phyloP scores from a whole-genome alignment of 371 early-diverging fungal species.

The Vittaforma corneae region DNA sequence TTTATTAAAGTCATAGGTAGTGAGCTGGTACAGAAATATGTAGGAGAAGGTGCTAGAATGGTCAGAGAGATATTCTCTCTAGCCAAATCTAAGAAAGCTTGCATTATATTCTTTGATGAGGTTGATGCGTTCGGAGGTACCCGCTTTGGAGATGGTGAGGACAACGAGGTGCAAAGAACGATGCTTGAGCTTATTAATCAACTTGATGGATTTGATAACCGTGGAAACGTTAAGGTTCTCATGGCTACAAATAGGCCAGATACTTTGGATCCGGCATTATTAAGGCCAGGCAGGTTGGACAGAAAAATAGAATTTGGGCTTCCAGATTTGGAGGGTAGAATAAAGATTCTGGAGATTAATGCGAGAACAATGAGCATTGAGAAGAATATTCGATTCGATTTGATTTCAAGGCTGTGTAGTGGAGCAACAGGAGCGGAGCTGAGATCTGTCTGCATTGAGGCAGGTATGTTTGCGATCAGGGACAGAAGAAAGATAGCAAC shows the following conservation, averaged over 20 bases:
- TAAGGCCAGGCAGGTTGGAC: conserved; percentile 96
- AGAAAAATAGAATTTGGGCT: conserved; percentile 95
- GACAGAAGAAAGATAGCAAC: conserved; percentile 93
- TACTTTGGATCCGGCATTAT: conserved; percentile 92
- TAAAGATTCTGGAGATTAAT: conserved; percentile 95
- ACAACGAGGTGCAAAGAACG: conserved; percentile 97
- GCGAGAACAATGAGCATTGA: conserved; percentile 89
- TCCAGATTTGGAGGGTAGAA: conserved; percentile 73
- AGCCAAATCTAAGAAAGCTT: conserved; percentile 93
- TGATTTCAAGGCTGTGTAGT: conserved; percentile 93
- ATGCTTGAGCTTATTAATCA: conserved; percentile 99
- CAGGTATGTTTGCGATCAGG: conserved; percentile 99
- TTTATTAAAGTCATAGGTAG: conserved; percentile 99
- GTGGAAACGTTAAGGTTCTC: conserved; percentile 97
- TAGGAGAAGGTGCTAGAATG: conserved; percentile 98
- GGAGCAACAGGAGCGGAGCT: conserved; percentile 92
- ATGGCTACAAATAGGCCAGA: conserved; percentile 98
- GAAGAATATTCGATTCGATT: conserved; percentile 86
- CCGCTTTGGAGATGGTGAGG: conserved; percentile 91
- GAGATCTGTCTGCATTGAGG: conserved; percentile 95
- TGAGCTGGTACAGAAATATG: conserved; percentile 95
- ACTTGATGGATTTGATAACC: conserved; percentile 95
- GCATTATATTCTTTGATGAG: conserved; percentile 99
- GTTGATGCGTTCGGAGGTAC: conserved; percentile 96
- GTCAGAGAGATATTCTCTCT: conserved; percentile 97